Evolutionary conservation across 2,329 filamentous ascomycete genomes (phyloP).

Genomic region (Aspergillus eucalypticola): DNA sequence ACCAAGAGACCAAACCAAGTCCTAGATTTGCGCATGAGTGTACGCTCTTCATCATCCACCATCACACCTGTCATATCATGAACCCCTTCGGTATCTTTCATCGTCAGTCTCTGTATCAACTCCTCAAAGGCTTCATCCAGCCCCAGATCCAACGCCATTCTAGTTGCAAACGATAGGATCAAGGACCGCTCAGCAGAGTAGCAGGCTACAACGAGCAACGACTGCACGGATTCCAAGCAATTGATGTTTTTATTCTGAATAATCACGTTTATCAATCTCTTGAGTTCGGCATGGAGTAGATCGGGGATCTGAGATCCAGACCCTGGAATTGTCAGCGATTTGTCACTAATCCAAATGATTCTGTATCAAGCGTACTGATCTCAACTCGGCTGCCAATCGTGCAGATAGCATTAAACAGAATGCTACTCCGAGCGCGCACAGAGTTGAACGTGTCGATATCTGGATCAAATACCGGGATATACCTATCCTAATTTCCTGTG

Average conservation of each 20-base stretch:
- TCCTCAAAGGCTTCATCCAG: constrained; percentile 49
- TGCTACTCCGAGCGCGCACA: constrained; percentile 49
- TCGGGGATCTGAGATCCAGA: constrained; percentile 40
- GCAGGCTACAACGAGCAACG: constrained; percentile 54
- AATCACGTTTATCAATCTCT: constrained; percentile 49
- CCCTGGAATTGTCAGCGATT: constrained; percentile 16
- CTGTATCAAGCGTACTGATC: constrained; percentile 21
- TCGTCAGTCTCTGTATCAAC: constrained; percentile 33
- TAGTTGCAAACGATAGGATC: constrained; percentile 52
- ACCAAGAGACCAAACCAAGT: constrained; percentile 57
- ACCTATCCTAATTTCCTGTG: constrained; percentile 41
- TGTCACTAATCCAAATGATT: background rate
- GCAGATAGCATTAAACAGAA: constrained; percentile 55
- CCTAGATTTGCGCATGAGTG: constrained; percentile 47
- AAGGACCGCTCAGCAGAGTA: constrained; percentile 56
- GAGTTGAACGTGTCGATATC: constrained; percentile 49
- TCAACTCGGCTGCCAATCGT: constrained; percentile 53
- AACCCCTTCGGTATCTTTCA: constrained; percentile 23
- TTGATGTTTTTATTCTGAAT: constrained; percentile 43
- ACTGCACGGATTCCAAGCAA: constrained; percentile 54
- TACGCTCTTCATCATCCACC: constrained; percentile 28
- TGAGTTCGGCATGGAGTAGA: constrained; percentile 47
- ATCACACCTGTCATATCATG: constrained; percentile 15
- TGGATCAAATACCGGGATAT: constrained; percentile 53
- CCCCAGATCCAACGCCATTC: constrained; percentile 53